Conservation (phyloP, 495 filamentous ascomycete genomes). For the Cercophora scortea region DNA sequence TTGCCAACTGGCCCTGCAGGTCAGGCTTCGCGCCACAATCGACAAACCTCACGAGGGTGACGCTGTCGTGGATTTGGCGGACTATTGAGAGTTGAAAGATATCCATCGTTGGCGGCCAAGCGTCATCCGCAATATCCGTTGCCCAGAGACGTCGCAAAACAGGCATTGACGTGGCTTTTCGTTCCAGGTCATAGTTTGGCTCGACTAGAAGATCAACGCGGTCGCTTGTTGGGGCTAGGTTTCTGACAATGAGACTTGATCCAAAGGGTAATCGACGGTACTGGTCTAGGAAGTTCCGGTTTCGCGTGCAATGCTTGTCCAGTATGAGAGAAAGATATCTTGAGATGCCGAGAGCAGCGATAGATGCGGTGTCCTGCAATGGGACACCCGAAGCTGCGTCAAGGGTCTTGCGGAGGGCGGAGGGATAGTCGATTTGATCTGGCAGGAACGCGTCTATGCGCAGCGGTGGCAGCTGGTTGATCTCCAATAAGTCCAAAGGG, state of each 20-base stretch:
- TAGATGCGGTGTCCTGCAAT: neutral
- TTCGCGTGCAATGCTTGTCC: neutral
- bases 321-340: neutral
- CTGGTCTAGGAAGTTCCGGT: neutral
- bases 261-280: conserved; percentile 1
- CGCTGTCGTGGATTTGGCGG: conserved; percentile 1
- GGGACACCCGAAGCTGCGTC: neutral
- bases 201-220: neutral
- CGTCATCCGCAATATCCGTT: neutral
- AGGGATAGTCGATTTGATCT: neutral
- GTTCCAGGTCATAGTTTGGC: conserved; percentile 1
- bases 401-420: neutral
- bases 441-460: neutral
- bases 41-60: neutral
- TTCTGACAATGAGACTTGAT: neutral
- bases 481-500: neutral
- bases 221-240: neutral
- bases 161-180: neutral
- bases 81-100: neutral
- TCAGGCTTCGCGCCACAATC: neutral
- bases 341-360: neutral
- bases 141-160: neutral
- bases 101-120: neutral
- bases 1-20: neutral
- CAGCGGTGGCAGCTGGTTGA: neutral